phyloP scores from a whole-genome alignment of 2,329 filamentous ascomycete genomes.

The Parastagonospora nodorum region DNA sequence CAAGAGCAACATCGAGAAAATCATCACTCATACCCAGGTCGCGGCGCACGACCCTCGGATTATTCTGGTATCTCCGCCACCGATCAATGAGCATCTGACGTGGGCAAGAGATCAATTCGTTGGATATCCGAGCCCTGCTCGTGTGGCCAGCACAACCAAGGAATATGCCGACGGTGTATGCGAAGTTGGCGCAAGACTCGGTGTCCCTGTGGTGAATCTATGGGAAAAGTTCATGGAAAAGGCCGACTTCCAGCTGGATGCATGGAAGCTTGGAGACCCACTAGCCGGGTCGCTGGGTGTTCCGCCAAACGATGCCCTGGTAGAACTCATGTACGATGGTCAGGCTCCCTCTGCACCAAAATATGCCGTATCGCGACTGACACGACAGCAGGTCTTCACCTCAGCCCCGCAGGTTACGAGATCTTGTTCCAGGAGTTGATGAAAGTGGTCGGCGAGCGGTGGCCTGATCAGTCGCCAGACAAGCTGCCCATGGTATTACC shows the following conservation, averaged over 20 bases:
- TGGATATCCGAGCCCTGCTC: conserved; percentile 45
- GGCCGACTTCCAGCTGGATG: conserved; percentile 54
- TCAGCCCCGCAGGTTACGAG: conserved; percentile 61
- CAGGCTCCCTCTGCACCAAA: conserved; percentile 18
- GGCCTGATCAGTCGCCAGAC: conserved; percentile 62
- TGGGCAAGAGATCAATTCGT: conserved; percentile 52
- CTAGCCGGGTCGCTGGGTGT: conserved; percentile 63
- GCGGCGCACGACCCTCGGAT: conserved; percentile 72
- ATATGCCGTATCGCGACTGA: conserved; percentile 10
- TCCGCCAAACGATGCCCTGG: conserved; percentile 61
- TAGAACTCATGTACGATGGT: conserved; percentile 62
- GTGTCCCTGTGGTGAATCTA: conserved; percentile 74
- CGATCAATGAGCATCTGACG: conserved; percentile 76
- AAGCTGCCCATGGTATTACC: conserved; percentile 60
- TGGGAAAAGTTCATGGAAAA: conserved; percentile 77
- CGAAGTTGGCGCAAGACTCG: conserved; percentile 61
- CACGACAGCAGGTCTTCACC: conserved; percentile 57
- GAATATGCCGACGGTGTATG: conserved; percentile 69
- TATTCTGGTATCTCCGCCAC: conserved; percentile 81
- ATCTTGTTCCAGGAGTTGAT: conserved; percentile 61
- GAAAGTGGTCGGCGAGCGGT: conserved; percentile 55
- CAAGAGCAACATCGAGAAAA: conserved; percentile 70
- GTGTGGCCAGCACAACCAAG: conserved; percentile 66
- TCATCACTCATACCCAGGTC: conserved; percentile 74
- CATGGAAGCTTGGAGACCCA: conserved; percentile 49